phyloP scores from a whole-genome alignment of 495 filamentous ascomycete species.

The Penicillium crystallinum region DNA sequence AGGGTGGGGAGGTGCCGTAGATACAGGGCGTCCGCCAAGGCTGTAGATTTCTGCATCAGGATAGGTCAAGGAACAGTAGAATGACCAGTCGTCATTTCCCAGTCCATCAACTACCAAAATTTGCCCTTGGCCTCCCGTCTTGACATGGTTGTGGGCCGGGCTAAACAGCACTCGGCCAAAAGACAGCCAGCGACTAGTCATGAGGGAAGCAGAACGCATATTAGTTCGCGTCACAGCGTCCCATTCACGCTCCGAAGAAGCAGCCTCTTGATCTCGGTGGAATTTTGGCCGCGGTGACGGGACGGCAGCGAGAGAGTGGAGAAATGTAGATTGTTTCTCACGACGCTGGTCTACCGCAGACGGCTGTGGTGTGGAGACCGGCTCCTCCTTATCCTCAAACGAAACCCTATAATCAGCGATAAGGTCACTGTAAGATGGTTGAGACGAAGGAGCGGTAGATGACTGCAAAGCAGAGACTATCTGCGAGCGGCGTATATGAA shows the following conservation, averaged over 20 bases:
- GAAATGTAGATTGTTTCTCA: constrained; percentile 27
- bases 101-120: constrained; percentile 91
- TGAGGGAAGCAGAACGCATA: constrained; percentile 72
- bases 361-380: neutral
- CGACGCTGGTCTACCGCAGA: constrained; percentile 9
- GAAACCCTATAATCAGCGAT: constrained; percentile 30
- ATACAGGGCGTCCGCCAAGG: constrained; percentile 33
- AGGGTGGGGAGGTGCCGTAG: constrained; percentile 31
- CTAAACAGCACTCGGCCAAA: constrained; percentile 95
- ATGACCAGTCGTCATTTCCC: constrained; percentile 92
- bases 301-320: constrained; percentile 25
- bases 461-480: constrained; percentile 41
- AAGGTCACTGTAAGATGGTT: constrained; percentile 37
- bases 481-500: constrained; percentile 36
- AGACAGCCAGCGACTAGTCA: constrained; percentile 82
- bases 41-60: constrained; percentile 82
- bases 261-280: constrained; percentile 36
- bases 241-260: constrained; percentile 51
- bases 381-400: constrained; percentile 8
- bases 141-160: constrained; percentile 77
- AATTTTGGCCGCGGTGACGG: constrained; percentile 29
- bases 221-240: constrained; percentile 70
- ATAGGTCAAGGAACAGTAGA: constrained; percentile 92
- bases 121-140: constrained; percentile 51
- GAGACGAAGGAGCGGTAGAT: constrained; percentile 35